These are phyloP conservation scores for Beauveria australis DNA, from an alignment of 2,329 filamentous ascomycete genomes.

Conservation along the genomic window DNA sequence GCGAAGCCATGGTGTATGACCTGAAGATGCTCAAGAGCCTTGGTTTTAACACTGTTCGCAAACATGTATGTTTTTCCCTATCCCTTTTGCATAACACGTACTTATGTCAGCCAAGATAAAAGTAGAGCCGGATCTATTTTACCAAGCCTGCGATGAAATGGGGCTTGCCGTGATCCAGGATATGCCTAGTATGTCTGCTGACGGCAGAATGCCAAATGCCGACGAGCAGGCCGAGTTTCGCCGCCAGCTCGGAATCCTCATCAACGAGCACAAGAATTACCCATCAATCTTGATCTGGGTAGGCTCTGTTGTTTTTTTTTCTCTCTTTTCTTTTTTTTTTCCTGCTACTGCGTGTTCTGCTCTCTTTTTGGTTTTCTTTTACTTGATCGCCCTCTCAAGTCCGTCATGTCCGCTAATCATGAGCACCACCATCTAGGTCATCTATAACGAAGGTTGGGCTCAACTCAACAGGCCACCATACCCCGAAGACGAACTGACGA, in stretches of 20 bases:
- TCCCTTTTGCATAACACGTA: not conserved
- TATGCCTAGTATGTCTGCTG: slow-evolving; percentile 52
- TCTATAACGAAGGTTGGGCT: slow-evolving; percentile 68
- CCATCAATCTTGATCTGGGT: slow-evolving; percentile 59
- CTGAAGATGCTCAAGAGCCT: slow-evolving; percentile 54
- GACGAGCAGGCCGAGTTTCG: slow-evolving; percentile 56
- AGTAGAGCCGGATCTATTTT: slow-evolving; percentile 58
- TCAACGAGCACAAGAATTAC: slow-evolving; percentile 56
- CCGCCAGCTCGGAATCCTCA: slow-evolving; percentile 52
- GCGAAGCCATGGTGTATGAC: slow-evolving; percentile 61
- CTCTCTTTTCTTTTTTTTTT: not conserved
- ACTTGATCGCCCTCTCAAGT: no score
- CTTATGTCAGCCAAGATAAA: slow-evolving; percentile 41
- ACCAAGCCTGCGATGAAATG: slow-evolving; percentile 57
- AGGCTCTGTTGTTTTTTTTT: slow-evolving; percentile 14
- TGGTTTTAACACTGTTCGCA: slow-evolving; percentile 63
- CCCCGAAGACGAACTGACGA: slow-evolving; percentile 50
- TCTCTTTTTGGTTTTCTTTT: not conserved
- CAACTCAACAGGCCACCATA: slow-evolving; percentile 41
- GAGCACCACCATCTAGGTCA: slow-evolving; percentile 29
- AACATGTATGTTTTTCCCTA: slow-evolving; percentile 44
- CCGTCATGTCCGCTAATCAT: not conserved
- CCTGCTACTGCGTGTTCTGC: not conserved
- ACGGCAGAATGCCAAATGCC: slow-evolving; percentile 27
- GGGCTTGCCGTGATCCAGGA: slow-evolving; percentile 63